These are phyloP conservation scores for Boletellus sp. DNA, from an alignment of 768 basidiomycete genomes.

Conservation along the genomic window DNA sequence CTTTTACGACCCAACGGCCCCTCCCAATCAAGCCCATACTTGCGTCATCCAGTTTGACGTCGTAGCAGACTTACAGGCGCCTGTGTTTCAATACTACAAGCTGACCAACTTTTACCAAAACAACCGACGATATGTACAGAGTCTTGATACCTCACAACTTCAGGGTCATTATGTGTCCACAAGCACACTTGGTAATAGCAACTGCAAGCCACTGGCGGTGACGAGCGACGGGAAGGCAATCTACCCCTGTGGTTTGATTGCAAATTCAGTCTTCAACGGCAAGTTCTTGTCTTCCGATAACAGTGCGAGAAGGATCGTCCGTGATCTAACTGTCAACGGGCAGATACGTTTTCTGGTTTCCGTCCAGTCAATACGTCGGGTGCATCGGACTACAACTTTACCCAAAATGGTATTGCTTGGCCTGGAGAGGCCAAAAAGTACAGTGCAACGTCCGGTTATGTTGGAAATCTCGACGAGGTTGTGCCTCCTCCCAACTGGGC, in stretches of 20 bases:
- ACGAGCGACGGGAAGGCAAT: slow-evolving; percentile 50
- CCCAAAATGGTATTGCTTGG: slow-evolving; percentile 88
- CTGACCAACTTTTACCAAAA: slow-evolving; percentile 97
- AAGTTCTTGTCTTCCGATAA: slow-evolving; percentile 12
- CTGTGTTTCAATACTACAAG: slow-evolving; percentile 94
- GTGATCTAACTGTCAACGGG: not conserved
- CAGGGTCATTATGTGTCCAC: slow-evolving; percentile 60
- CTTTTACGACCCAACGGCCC: slow-evolving; percentile 45
- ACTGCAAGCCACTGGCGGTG: slow-evolving; percentile 86
- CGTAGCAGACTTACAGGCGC: slow-evolving; percentile 66
- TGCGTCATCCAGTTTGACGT: slow-evolving; percentile 83
- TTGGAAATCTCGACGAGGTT: slow-evolving; percentile 52
- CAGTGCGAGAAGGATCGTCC: too few species aligned
- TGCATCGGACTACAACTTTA: slow-evolving; percentile 62
- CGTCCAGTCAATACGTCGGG: slow-evolving; percentile 41
- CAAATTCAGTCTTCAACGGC: slow-evolving; percentile 97
- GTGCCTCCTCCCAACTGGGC: slow-evolving; percentile 95
- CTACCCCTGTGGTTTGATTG: slow-evolving; percentile 96
- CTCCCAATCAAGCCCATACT: slow-evolving; percentile 46
- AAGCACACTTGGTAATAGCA: slow-evolving; percentile 54
- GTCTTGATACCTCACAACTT: slow-evolving; percentile 79
- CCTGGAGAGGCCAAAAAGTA: slow-evolving; percentile 93
- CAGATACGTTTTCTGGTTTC: slow-evolving; percentile 79
- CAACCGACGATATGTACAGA: slow-evolving; percentile 96
- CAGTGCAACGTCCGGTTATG: slow-evolving; percentile 51